A percentile compares a stretch with the other conserved stretches of the same genome.
phyloP scores from a whole-genome alignment of 768 basidiomycete species.

The Paxillus ammoniavirescens region DNA sequence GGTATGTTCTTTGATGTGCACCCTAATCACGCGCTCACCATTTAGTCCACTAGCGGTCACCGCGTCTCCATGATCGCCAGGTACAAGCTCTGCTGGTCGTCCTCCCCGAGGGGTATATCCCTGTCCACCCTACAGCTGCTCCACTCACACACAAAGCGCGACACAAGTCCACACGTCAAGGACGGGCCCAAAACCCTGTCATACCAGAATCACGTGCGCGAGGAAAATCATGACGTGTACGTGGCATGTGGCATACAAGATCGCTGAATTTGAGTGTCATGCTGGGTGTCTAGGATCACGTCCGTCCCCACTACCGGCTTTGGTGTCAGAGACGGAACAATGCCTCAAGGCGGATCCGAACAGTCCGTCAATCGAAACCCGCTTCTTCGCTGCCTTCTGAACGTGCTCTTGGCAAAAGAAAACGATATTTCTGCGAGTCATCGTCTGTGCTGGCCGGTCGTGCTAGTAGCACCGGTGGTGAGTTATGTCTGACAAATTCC shows the following conservation, averaged over 20 bases:
- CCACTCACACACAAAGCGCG: conserved; percentile 30
- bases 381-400: too few relatives aligned
- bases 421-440: conserved; percentile 18
- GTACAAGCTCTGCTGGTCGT: conserved; percentile 35
- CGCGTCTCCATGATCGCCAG: conserved; percentile 11
- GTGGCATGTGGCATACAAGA: too few relatives aligned
- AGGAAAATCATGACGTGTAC: conserved; percentile 36
- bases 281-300: too few relatives aligned
- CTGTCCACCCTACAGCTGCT: conserved; percentile 18
- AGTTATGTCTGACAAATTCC: not conserved
- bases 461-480: not conserved
- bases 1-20: not conserved
- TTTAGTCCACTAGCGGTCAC: not conserved
- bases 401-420: too few relatives aligned
- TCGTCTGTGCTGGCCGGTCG: not conserved
- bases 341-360: too few relatives aligned
- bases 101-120: conserved; percentile 28
- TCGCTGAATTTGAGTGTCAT: too few relatives aligned
- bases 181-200: conserved; percentile 15
- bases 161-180: conserved; percentile 12
- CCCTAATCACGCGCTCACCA: not conserved
- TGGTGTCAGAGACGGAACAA: too few relatives aligned
- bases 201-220: conserved; percentile 23
- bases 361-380: too few relatives aligned
- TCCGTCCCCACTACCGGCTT: too few relatives aligned